Evolutionary conservation across 352 stramenopile species (phyloP).

Genomic region (Globisporangium paddicum): DNA sequence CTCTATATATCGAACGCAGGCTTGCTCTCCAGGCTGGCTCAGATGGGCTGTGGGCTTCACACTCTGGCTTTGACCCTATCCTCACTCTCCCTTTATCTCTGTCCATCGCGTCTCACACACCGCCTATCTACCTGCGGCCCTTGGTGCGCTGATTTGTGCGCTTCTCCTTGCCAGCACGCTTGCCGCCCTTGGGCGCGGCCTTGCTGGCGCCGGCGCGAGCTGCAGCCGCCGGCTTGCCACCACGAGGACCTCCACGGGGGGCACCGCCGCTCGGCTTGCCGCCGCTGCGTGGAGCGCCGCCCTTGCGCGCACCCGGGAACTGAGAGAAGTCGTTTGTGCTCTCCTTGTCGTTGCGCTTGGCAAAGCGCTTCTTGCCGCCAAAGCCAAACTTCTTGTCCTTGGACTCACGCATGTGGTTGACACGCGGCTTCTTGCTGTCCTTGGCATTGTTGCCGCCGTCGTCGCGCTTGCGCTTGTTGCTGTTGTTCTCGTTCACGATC

Average conservation of each 20-base stretch:
- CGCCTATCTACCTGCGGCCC: slow-evolving; percentile 25
- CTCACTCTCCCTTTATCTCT: not conserved
- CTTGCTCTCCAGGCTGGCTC: not conserved
- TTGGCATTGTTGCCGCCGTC: slow-evolving; percentile 17
- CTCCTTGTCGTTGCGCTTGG: slow-evolving; percentile 77
- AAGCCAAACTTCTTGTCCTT: slow-evolving; percentile 86
- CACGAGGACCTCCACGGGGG: slow-evolving; percentile 5
- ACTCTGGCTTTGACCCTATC: not conserved
- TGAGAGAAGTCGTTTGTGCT: slow-evolving; percentile 77
- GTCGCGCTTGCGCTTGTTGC: slow-evolving; percentile 43
- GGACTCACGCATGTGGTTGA: slow-evolving; percentile 64
- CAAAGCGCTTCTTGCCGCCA: slow-evolving; percentile 67
- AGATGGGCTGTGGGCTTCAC: not conserved
- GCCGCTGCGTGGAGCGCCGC: slow-evolving; percentile 4
- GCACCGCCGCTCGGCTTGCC: slow-evolving; percentile 30
- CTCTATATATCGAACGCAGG: slow-evolving; percentile 21
- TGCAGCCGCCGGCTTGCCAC: slow-evolving; percentile 35
- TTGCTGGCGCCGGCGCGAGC: slow-evolving; percentile 14
- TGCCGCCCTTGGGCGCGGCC: slow-evolving; percentile 33
- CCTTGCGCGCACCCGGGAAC: slow-evolving; percentile 48
- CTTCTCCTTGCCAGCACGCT: slow-evolving; percentile 56
- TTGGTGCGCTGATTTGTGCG: slow-evolving; percentile 48
- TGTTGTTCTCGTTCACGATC: slow-evolving; percentile 58
- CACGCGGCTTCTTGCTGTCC: slow-evolving; percentile 56
- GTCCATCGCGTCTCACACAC: not conserved